These are phyloP conservation scores for Stipa capillata DNA, from an alignment of 176 grass and related monocot genomes.

Conservation along the genomic window DNA sequence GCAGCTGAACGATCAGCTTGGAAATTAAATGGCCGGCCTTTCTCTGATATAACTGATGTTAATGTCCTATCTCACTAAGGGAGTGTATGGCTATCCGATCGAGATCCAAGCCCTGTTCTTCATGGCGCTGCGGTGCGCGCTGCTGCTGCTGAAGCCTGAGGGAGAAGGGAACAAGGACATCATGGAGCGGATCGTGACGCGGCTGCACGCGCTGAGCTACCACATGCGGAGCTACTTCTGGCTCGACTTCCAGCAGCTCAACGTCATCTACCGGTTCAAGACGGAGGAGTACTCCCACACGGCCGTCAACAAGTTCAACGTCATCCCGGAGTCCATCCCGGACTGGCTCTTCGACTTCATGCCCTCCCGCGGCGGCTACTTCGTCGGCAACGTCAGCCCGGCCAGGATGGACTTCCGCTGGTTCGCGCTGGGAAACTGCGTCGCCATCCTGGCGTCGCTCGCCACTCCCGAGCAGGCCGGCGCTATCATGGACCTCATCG, in stretches of 20 bases:
- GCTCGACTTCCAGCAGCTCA: conserved; percentile 84
- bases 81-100: conserved; percentile 87
- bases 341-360: conserved; percentile 97
- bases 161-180: conserved; percentile 60
- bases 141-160: conserved; percentile 65
- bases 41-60: too few relatives aligned
- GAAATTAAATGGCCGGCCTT: background rate
- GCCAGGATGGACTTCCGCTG: conserved; percentile 95
- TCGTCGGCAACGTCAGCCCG: conserved; percentile 90
- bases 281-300: conserved; percentile 99
- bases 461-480: conserved; percentile 73
- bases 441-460: conserved; percentile 81
- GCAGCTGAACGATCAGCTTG: too few relatives aligned
- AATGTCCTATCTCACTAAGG: conserved; percentile 25
- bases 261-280: conserved; percentile 79
- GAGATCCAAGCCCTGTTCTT: conserved; percentile 96
- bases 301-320: conserved; percentile 98
- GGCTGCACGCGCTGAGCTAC: conserved; percentile 83
- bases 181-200: conserved; percentile 64
- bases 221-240: conserved; percentile 93
- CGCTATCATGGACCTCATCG: conserved; percentile 90
- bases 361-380: conserved; percentile 76
- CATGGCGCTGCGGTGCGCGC: conserved; percentile 77
- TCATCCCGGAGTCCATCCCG: conserved; percentile 95
- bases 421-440: conserved; percentile 85